A percentile compares a stretch with the other conserved stretches of the same genome.
These are phyloP conservation scores for Fusarium miscanthi DNA, from an alignment of 2,329 filamentous ascomycete species.

Conservation along the genomic window DNA sequence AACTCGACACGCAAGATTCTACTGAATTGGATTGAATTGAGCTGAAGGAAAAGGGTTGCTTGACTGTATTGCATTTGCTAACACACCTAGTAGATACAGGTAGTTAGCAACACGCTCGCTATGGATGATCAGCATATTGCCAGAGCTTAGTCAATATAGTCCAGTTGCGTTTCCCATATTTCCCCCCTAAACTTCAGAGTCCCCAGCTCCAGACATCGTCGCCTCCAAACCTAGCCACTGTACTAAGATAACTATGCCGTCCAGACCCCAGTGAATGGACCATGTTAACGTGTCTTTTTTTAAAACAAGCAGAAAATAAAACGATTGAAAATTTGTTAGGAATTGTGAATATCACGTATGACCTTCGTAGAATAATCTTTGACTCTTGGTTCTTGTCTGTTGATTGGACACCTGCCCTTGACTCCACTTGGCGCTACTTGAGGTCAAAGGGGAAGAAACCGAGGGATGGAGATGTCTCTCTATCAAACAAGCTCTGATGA, in stretches of 20 bases:
- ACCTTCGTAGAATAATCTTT: background rate
- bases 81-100: background rate
- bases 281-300: conserved; percentile 1
- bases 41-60: background rate
- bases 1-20: background rate
- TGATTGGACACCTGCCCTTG: conserved; percentile 13
- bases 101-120: background rate
- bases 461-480: background rate
- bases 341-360: background rate
- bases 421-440: background rate
- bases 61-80: background rate
- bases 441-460: background rate
- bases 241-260: background rate
- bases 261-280: conserved; percentile 2
- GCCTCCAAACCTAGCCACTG: background rate
- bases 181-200: conserved; percentile 1
- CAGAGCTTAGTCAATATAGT: background rate
- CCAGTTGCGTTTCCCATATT: background rate
- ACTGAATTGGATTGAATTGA: background rate
- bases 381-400: background rate
- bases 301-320: background rate
- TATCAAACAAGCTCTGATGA: background rate
- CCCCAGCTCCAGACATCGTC: background rate
- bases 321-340: background rate
- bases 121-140: conserved; percentile 6